phyloP scores from a whole-genome alignment of 108 stramenopile genomes.

The Nitzschia putrida region DNA sequence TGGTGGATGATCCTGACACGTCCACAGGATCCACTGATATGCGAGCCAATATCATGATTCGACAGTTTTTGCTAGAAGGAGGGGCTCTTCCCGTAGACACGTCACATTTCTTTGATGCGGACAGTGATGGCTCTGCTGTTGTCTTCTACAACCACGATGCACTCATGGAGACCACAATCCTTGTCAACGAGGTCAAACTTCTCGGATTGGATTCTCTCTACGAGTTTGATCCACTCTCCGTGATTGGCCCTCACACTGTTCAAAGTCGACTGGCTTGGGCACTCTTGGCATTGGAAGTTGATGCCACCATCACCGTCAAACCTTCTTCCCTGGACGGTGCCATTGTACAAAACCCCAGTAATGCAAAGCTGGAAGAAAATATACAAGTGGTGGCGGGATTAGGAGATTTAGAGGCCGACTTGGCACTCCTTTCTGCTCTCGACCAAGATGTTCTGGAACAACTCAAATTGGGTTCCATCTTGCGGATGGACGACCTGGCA shows the following conservation, averaged over 20 bases:
- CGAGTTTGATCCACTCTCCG: constrained; percentile 45
- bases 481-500: constrained; percentile 43
- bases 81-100: constrained; percentile 5
- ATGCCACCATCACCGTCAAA: constrained; percentile 37
- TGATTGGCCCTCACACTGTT: constrained; percentile 59
- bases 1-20: not conserved
- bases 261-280: constrained; percentile 59
- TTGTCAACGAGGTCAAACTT: constrained; percentile 43
- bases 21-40: constrained; percentile 16
- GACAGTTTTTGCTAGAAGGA: constrained; percentile 44
- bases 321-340: constrained; percentile 41
- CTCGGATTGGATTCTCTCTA: constrained; percentile 66
- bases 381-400: constrained; percentile 47
- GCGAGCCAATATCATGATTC: constrained; percentile 54
- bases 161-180: constrained; percentile 56
- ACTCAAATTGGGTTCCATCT: constrained; percentile 53
- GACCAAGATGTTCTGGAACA: constrained; percentile 53
- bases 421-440: constrained; percentile 51
- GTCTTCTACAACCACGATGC: constrained; percentile 62
- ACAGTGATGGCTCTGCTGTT: constrained; percentile 11
- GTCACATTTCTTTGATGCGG: not conserved
- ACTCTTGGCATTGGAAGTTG: constrained; percentile 53
- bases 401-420: constrained; percentile 37
- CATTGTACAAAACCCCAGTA: constrained; percentile 21
- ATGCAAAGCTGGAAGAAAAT: constrained; percentile 36